Percentiles rank a stretch among this genome's conserved stretches.
phyloP scores from a whole-genome alignment of 371 early-diverging fungal genomes.

The Zopfochytrium polystomum region DNA sequence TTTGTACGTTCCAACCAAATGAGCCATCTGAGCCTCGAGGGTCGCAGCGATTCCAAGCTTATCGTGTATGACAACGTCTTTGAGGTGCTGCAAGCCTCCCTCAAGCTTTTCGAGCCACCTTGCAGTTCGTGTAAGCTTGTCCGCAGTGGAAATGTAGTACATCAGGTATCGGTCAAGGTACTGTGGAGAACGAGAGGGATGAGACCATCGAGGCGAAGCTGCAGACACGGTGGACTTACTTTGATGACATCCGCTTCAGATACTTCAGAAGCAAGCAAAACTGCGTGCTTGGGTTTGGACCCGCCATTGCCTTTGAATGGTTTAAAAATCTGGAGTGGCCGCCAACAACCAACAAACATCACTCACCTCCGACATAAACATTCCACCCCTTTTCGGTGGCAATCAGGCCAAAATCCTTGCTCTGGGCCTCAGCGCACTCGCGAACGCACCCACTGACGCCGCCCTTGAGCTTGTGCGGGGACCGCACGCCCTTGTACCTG shows the following conservation, averaged over 20 bases:
- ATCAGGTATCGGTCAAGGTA: constrained; percentile 67
- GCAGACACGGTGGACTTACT: too few relatives aligned
- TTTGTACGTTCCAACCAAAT: constrained; percentile 54
- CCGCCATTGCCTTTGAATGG: too few relatives aligned
- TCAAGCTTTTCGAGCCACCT: constrained; percentile 67
- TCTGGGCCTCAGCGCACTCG: constrained; percentile 70
- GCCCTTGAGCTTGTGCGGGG: constrained; percentile 62
- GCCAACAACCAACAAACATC: too few relatives aligned
- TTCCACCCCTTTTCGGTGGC: constrained; percentile 72
- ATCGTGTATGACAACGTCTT: constrained; percentile 61
- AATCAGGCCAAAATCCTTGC: constrained; percentile 60
- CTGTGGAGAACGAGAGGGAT: too few relatives aligned
- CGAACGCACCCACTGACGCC: constrained; percentile 51
- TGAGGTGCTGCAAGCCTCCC: constrained; percentile 63
- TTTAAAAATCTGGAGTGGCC: too few relatives aligned
- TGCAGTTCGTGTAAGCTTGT: constrained; percentile 62
- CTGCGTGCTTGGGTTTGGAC: constrained; percentile 64
- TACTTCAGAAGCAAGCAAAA: constrained; percentile 55
- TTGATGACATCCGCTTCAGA: constrained; percentile 22
- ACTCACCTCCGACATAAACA: constrained; percentile 67
- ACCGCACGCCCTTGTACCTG: constrained; percentile 64
- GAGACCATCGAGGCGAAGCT: too few relatives aligned
- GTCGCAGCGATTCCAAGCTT: constrained; percentile 59
- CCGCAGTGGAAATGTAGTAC: constrained; percentile 69
- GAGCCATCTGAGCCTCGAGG: constrained; percentile 60